phyloP scores from a whole-genome alignment of 306 rosid species.

The Gastrolobium villosum region DNA sequence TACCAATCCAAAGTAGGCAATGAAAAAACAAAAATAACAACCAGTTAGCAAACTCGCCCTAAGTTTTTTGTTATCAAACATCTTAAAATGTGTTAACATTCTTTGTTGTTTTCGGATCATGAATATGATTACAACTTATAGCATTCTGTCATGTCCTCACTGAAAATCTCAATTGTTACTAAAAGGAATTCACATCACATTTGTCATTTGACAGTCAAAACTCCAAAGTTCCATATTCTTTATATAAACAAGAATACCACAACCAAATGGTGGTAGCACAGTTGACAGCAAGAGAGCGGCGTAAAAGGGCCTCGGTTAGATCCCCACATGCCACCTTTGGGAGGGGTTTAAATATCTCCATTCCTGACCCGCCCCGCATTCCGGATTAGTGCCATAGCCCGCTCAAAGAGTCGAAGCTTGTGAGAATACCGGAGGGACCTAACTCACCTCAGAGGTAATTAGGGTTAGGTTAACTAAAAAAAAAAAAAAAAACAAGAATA shows the following conservation, averaged over 20 bases:
- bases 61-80: constrained; percentile 8
- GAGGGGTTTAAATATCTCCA: too few relatives aligned
- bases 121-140: background rate
- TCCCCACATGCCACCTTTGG: too few relatives aligned
- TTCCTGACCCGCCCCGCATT: too few relatives aligned
- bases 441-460: too few relatives aligned
- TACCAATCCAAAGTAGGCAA: background rate
- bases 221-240: background rate
- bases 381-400: too few relatives aligned
- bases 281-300: too few relatives aligned
- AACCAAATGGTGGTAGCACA: too few relatives aligned
- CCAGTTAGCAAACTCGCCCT: background rate
- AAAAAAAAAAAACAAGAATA: too few relatives aligned
- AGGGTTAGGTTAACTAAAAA: too few relatives aligned
- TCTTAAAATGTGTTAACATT: constrained; percentile 15
- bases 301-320: too few relatives aligned
- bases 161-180: background rate
- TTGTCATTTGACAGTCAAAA: background rate
- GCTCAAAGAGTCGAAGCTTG: too few relatives aligned
- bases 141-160: background rate
- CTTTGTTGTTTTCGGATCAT: background rate
- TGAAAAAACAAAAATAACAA: background rate
- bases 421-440: too few relatives aligned
- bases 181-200: constrained; percentile 18
- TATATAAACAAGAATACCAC: background rate